phyloP scores from a whole-genome alignment of 139 green algal genomes.

The Coccomyxa sp. region DNA sequence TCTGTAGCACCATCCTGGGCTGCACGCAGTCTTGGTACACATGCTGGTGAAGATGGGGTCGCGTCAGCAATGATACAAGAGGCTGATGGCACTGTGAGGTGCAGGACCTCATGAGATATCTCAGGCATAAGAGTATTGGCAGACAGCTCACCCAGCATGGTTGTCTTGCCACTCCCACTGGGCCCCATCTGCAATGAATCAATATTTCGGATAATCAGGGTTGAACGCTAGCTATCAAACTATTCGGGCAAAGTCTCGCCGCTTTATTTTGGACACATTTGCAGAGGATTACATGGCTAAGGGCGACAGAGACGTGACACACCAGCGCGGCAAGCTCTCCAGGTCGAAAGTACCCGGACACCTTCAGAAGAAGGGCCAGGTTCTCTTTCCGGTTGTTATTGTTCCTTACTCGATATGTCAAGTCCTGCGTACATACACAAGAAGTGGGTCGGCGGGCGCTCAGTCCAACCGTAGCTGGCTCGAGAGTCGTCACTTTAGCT shows the following conservation, averaged over 20 bases:
- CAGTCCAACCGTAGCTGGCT: too few relatives aligned
- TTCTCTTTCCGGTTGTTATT: slow-evolving; percentile 44
- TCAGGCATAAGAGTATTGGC: not conserved
- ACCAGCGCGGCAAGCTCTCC: slow-evolving; percentile 65
- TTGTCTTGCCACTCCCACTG: slow-evolving; percentile 8
- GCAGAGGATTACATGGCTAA: not conserved
- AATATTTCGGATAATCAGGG: too few relatives aligned
- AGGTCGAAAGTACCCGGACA: slow-evolving; percentile 57
- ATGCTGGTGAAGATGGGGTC: too few relatives aligned
- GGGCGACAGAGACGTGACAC: not conserved
- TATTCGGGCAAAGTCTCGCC: not conserved
- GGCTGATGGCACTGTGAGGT: too few relatives aligned
- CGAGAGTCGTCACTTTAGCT: too few relatives aligned
- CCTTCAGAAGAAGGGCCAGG: slow-evolving; percentile 47
- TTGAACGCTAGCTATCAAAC: too few relatives aligned
- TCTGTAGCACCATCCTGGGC: too few relatives aligned
- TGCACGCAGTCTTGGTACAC: too few relatives aligned
- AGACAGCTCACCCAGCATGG: not conserved
- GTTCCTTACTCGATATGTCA: slow-evolving; percentile 52
- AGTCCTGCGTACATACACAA: slow-evolving; percentile 25
- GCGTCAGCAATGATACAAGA: too few relatives aligned
- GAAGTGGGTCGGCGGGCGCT: too few relatives aligned
- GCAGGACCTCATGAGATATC: too few relatives aligned
- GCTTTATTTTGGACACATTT: not conserved
- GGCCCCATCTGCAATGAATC: slow-evolving; percentile 2